These are phyloP conservation scores for Trichoderma gracile DNA, from an alignment of 2,329 filamentous ascomycete species.

Conservation along the genomic window DNA sequence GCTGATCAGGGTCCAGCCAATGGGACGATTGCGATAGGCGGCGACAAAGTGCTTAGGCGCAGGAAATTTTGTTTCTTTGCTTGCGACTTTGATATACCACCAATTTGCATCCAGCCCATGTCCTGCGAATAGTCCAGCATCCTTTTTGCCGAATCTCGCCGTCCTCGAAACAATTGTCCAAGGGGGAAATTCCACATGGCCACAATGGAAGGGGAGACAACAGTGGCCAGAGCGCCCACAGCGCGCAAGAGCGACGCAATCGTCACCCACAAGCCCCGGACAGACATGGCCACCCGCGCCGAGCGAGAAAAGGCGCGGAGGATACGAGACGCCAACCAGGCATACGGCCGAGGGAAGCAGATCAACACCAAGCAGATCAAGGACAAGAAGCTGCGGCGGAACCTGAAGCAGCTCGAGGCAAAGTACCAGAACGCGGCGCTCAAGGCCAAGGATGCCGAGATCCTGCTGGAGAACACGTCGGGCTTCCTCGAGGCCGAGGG, in stretches of 20 bases:
- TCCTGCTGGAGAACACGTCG: conserved; percentile 80
- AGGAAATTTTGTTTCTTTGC: conserved; percentile 40
- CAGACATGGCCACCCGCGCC: conserved; percentile 53
- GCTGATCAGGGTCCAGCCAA: conserved; percentile 30
- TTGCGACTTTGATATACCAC: conserved; percentile 22
- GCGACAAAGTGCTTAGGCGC: conserved; percentile 29
- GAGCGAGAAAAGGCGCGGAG: conserved; percentile 55
- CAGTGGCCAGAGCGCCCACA: conserved; percentile 39
- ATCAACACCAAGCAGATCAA: conserved; percentile 72
- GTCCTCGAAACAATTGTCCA: not conserved
- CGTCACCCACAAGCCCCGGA: conserved; percentile 49
- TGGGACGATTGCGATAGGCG: conserved; percentile 34
- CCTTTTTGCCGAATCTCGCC: not conserved
- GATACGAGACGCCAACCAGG: conserved; percentile 64
- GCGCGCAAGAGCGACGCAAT: conserved; percentile 54
- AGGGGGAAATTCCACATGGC: not conserved
- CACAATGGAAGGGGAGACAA: conserved; percentile 44
- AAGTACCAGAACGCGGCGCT: conserved; percentile 81
- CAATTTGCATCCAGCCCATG: not conserved
- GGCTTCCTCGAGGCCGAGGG: conserved; percentile 88
- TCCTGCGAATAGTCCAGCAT: not conserved
- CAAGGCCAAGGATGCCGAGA: conserved; percentile 92
- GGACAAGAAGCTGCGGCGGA: conserved; percentile 87
- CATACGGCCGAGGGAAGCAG: conserved; percentile 80
- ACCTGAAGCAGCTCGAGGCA: conserved; percentile 73